A percentile compares a stretch with the other conserved stretches of the same genome.
Conservation (phyloP, 2,329 filamentous ascomycete genomes). For the Chrysoporthe puriensis region DNA sequence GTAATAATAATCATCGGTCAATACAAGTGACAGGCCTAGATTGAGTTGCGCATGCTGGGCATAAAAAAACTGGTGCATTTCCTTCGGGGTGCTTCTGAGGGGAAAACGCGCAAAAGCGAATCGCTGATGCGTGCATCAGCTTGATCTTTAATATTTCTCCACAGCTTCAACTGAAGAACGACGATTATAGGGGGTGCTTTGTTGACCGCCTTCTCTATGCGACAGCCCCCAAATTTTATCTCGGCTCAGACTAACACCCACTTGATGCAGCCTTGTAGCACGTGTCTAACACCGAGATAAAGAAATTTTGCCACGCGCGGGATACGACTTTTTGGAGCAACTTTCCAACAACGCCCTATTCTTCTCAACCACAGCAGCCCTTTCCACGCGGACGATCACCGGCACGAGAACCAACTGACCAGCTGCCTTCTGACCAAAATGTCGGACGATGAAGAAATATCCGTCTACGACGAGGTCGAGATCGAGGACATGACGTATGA, state of each 20-base stretch:
- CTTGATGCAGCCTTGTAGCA: background rate
- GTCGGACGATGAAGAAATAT: conserved; percentile 64
- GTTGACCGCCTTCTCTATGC: background rate
- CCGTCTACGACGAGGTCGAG: conserved; percentile 96
- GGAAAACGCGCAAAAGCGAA: too few relatives aligned
- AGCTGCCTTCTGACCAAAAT: conserved; percentile 42
- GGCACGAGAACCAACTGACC: background rate
- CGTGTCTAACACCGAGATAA: background rate
- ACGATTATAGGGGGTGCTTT: background rate
- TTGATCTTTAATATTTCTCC: too few relatives aligned
- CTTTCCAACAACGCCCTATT: background rate
- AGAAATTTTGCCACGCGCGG: conserved; percentile 20
- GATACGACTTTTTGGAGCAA: conserved; percentile 6
- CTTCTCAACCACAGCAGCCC: background rate
- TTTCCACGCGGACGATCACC: too few relatives aligned
- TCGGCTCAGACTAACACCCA: background rate
- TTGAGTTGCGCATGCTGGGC: too few relatives aligned
- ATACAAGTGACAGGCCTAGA: too few relatives aligned
- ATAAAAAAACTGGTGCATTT: too few relatives aligned
- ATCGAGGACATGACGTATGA: conserved; percentile 99
- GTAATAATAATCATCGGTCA: too few relatives aligned
- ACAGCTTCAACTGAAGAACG: too few relatives aligned
- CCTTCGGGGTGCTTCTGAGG: too few relatives aligned
- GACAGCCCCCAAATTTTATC: background rate
- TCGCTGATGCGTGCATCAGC: too few relatives aligned